These are phyloP conservation scores for Macrolepiota fuliginosa DNA, from an alignment of 768 basidiomycete genomes.

Conservation along the genomic window DNA sequence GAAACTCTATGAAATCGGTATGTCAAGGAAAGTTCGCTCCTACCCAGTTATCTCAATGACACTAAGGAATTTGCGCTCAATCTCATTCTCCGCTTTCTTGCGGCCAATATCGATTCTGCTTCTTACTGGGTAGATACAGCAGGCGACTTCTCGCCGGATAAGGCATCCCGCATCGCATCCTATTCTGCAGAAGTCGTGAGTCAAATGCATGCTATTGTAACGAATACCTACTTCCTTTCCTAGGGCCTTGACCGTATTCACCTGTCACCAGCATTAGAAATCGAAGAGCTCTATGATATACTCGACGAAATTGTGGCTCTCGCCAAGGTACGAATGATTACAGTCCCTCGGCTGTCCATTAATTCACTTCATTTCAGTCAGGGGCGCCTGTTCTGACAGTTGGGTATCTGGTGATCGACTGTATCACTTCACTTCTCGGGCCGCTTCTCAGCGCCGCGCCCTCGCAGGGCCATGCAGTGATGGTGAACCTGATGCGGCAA, in stretches of 20 bases:
- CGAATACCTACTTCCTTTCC: neutral
- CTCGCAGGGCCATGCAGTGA: slow-evolving; percentile 72
- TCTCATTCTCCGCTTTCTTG: slow-evolving; percentile 53
- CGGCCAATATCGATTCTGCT: slow-evolving; percentile 28
- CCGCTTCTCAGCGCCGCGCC: slow-evolving; percentile 64
- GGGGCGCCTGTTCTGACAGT: slow-evolving; percentile 15
- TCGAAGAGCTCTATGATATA: slow-evolving; percentile 50
- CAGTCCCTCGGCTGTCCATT: neutral
- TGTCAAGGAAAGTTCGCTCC: slow-evolving; percentile 19
- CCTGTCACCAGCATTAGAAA: slow-evolving; percentile 55
- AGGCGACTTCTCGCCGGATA: slow-evolving; percentile 60
- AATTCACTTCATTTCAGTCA: neutral
- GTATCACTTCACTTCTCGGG: slow-evolving; percentile 60
- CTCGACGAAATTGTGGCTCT: slow-evolving; percentile 41
- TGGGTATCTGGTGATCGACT: slow-evolving; percentile 61
- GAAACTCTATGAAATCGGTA: slow-evolving; percentile 69
- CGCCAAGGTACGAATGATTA: slow-evolving; percentile 17
- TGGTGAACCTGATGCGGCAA: slow-evolving; percentile 69
- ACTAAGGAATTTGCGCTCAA: slow-evolving; percentile 60
- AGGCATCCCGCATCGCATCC: slow-evolving; percentile 34
- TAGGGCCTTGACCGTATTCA: slow-evolving; percentile 53
- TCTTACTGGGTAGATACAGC: slow-evolving; percentile 73
- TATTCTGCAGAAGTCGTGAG: slow-evolving; percentile 23
- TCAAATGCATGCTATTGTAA: neutral
- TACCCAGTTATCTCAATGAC: neutral